These are phyloP conservation scores for Schizosaccharomyces cryophilus DNA, from an alignment of 805 yeast species.

Conservation along the genomic window DNA sequence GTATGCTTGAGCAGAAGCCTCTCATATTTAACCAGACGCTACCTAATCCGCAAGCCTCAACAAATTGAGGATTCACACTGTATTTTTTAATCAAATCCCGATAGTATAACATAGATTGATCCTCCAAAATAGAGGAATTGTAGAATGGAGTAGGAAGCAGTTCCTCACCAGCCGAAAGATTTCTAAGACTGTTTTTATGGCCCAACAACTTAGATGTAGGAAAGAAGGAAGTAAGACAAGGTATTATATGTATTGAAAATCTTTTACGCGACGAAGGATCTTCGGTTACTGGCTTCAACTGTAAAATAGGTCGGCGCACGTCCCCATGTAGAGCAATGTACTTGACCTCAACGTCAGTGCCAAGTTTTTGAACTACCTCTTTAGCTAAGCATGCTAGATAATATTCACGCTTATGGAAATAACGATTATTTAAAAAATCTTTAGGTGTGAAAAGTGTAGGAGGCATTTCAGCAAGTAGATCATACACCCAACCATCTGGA, in stretches of 20 bases:
- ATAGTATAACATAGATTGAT: constrained; percentile 46
- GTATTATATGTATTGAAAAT: constrained; percentile 45
- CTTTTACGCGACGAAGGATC: constrained; percentile 37
- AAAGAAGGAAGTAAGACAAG: constrained; percentile 49
- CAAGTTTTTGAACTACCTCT: constrained; percentile 27
- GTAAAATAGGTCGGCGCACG: constrained; percentile 44
- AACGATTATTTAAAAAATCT: constrained; percentile 75
- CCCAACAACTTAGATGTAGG: constrained; percentile 56
- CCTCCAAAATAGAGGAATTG: constrained; percentile 55
- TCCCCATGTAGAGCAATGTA: constrained; percentile 59
- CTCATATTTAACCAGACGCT: constrained; percentile 77
- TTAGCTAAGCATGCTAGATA: constrained; percentile 61
- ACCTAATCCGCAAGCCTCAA: constrained; percentile 70
- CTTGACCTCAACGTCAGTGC: constrained; percentile 20
- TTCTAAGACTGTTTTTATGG: constrained; percentile 55
- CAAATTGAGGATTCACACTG: constrained; percentile 54
- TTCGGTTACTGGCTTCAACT: constrained; percentile 1
- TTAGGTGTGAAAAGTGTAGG: constrained; percentile 44
- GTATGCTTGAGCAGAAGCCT: constrained; percentile 41
- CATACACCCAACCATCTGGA: constrained; percentile 44
- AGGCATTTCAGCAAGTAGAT: constrained; percentile 69
- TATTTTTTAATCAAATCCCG: constrained; percentile 18
- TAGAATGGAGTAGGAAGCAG: constrained; percentile 59
- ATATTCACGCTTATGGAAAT: constrained; percentile 70
- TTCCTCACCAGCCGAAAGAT: constrained; percentile 13